phyloP scores from a whole-genome alignment of 441 rosid species.

The Francoa sonchifolia region DNA sequence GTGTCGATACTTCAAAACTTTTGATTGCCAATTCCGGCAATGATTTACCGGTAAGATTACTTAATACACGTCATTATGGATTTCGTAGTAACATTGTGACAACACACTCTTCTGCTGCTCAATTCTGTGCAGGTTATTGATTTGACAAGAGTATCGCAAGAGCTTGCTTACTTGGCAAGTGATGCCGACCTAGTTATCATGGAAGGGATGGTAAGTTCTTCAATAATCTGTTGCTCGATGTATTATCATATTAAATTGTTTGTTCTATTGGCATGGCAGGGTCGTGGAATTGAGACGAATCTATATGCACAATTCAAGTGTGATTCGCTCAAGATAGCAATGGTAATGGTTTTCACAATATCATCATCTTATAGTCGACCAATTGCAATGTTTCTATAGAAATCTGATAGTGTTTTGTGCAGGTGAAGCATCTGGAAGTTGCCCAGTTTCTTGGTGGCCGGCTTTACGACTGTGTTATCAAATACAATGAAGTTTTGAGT shows the following conservation, averaged over 20 bases:
- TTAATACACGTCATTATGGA: background rate
- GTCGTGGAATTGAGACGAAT: slow-evolving; percentile 95
- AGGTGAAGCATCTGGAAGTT: slow-evolving; percentile 96
- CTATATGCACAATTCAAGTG: slow-evolving; percentile 94
- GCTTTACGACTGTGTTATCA: slow-evolving; percentile 90
- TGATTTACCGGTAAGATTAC: slow-evolving; percentile 71
- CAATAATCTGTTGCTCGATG: background rate
- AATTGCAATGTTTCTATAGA: background rate
- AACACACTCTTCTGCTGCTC: slow-evolving; percentile 3
- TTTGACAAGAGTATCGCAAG: slow-evolving; percentile 72
- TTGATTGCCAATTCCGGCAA: slow-evolving; percentile 86
- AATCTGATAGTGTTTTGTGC: slow-evolving; percentile 10
- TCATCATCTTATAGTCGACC: too few species aligned
- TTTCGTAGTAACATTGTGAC: background rate
- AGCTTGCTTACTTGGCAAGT: slow-evolving; percentile 60
- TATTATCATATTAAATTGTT: too few species aligned
- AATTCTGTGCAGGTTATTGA: slow-evolving; percentile 63
- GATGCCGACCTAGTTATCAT: slow-evolving; percentile 84
- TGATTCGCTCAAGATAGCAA: slow-evolving; percentile 90
- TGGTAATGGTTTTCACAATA: slow-evolving; percentile 39
- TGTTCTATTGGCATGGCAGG: too few species aligned
- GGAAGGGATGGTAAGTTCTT: slow-evolving; percentile 87
- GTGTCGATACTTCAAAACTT: slow-evolving; percentile 73
- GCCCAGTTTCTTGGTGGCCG: slow-evolving; percentile 94
- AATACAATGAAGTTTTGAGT: slow-evolving; percentile 52